These are phyloP conservation scores for Gracilaria gracilis DNA, from an alignment of 23 red algal genomes.

Conservation along the genomic window DNA sequence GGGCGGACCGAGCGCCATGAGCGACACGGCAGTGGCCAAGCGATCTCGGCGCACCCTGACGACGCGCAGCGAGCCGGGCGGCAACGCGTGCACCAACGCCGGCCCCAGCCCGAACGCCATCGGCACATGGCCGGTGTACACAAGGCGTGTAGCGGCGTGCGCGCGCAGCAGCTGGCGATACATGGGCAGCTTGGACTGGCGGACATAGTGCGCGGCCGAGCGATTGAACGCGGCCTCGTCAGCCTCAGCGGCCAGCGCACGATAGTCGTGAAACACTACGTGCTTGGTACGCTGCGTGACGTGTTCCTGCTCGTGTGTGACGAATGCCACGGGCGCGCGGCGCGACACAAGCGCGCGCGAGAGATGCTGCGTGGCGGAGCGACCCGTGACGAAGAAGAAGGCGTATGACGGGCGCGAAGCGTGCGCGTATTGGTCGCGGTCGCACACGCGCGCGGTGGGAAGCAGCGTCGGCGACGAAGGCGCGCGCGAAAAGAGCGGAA, in stretches of 20 bases:
- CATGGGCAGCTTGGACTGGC: slow-evolving; percentile 37
- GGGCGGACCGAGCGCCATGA: slow-evolving; percentile 83
- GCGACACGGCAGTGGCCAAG: slow-evolving; percentile 56
- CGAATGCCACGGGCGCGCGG: slow-evolving; percentile 9
- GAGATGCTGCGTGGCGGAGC: slow-evolving; percentile 74
- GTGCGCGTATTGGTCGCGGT: background rate
- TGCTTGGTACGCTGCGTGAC: slow-evolving; percentile 17
- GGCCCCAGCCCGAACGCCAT: slow-evolving; percentile 64
- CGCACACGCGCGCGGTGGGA: background rate
- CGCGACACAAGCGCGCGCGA: slow-evolving; percentile 36
- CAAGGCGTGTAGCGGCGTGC: slow-evolving; percentile 11
- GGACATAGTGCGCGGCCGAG: slow-evolving; percentile 27
- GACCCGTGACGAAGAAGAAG: slow-evolving; percentile 75
- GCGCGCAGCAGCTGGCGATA: slow-evolving; percentile 10
- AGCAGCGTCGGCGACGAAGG: too few species aligned
- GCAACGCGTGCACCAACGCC: slow-evolving; percentile 30
- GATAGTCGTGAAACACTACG: slow-evolving; percentile 57
- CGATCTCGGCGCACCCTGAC: slow-evolving; percentile 70
- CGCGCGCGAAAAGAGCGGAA: background rate
- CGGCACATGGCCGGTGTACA: slow-evolving; percentile 82
- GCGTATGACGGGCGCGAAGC: slow-evolving; percentile 47
- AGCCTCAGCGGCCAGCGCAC: slow-evolving; percentile 27
- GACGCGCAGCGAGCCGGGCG: slow-evolving; percentile 39
- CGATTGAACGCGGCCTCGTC: slow-evolving; percentile 20
- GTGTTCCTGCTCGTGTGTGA: slow-evolving; percentile 76